These are phyloP conservation scores for Epichloe aotearoae DNA, from an alignment of 2,329 filamentous ascomycete species.

Conservation along the genomic window DNA sequence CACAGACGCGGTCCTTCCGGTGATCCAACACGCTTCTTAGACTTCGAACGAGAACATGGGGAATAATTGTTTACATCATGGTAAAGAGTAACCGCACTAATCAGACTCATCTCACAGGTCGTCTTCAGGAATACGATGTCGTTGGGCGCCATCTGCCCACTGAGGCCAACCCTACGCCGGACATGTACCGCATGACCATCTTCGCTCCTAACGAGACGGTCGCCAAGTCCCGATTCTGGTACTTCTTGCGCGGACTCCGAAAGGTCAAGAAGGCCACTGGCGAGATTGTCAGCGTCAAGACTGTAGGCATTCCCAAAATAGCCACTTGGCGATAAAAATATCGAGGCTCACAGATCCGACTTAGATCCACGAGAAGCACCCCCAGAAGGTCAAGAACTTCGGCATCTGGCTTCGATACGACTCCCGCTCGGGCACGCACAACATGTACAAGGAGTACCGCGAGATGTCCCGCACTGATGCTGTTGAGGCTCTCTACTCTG, in stretches of 20 bases:
- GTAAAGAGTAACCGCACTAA: background rate
- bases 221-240: conserved; percentile 99
- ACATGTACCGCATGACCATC: conserved; percentile 99
- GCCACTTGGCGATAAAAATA: background rate
- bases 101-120: conserved; percentile 47
- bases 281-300: conserved; percentile 96
- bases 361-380: conserved; percentile 97
- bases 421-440: conserved; percentile 98
- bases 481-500: conserved; percentile 94
- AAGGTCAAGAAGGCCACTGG: conserved; percentile 99
- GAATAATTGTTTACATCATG: too few species aligned
- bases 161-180: conserved; percentile 91
- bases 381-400: conserved; percentile 99
- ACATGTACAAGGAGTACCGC: conserved; percentile 99
- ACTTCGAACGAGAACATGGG: background rate
- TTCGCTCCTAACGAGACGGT: conserved; percentile 97
- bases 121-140: conserved; percentile 99
- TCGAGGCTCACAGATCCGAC: conserved; percentile 6
- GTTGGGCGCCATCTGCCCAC: conserved; percentile 98
- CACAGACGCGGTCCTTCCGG: too few species aligned
- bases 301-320: conserved; percentile 40
- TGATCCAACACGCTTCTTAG: background rate
- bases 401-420: conserved; percentile 99
- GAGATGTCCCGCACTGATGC: conserved; percentile 94
- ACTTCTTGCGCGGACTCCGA: conserved; percentile 97